phyloP scores from a whole-genome alignment of 371 early-diverging fungal species.

The Mortierella sp. region DNA sequence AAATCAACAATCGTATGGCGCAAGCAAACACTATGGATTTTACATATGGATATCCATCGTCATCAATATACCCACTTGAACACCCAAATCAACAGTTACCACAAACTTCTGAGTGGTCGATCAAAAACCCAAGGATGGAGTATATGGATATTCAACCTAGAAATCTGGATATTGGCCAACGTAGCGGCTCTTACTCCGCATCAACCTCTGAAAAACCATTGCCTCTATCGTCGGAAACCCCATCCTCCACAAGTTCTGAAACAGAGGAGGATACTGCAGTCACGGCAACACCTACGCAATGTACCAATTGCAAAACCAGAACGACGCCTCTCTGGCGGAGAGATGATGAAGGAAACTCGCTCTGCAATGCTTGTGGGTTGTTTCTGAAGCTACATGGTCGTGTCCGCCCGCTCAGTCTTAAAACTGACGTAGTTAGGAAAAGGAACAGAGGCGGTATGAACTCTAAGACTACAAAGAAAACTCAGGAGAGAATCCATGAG shows the following conservation, averaged over 20 bases:
- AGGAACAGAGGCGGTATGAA: constrained; percentile 68
- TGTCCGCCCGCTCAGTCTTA: constrained; percentile 81
- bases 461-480: constrained; percentile 17
- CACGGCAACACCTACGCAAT: constrained; percentile 58
- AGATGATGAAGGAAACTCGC: constrained; percentile 72
- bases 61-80: neutral
- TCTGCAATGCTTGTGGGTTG: constrained; percentile 77
- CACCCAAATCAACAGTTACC: neutral
- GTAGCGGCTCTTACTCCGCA: neutral
- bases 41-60: neutral
- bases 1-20: neutral
- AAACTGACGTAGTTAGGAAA: constrained; percentile 87
- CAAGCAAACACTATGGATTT: neutral
- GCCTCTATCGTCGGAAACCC: neutral
- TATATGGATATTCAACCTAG: neutral
- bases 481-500: neutral
- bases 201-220: neutral
- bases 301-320: constrained; percentile 91
- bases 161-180: neutral
- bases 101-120: neutral
- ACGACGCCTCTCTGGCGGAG: constrained; percentile 98
- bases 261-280: constrained; percentile 24
- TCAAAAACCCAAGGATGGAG: neutral
- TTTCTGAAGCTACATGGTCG: constrained; percentile 88
- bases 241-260: constrained; percentile 19